Base-by-base conservation (phyloP, 176 grass and related monocot species). In the Musa troglodytarum region DNA sequence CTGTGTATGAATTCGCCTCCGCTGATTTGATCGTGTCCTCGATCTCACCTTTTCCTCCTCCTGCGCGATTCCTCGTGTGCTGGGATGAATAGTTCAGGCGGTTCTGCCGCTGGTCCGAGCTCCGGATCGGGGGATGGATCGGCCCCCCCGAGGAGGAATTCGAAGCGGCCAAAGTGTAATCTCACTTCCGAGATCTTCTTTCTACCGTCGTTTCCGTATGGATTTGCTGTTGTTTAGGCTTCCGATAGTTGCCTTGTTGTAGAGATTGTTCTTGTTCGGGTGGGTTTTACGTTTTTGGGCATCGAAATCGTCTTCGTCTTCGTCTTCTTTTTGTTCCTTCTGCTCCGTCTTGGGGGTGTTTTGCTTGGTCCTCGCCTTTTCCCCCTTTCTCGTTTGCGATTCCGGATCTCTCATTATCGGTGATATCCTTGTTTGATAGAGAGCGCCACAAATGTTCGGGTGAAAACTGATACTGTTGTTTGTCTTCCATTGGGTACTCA, bases 161-260 rank as follows among this genome's bases (percentile, higher is more conserved):
- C 88, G 67, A 78, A 77, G 74, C 81, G 82, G 78, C 89, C 89
- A 67, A 92, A 92, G 71, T 92, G 89, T 92, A 84, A 88, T 78
- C 76, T 87, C 85, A 78, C 80, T 4, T 74, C 25, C 3, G 7
- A 53, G 72, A 83, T 89, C 80, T 57, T 9, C 19, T 8, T n/a
- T 1, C 28, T 54, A 17, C 2, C n/a, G 49, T 62, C 15, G 1
- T 10, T 72, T 68, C 12, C 24, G 28, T 14, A 34, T 17, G 49
- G 15, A 51, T 64, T 77, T 63, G 28, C 3, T 56, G 51, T 19
- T 20, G 11, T 78, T 14, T 78, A 13, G 17, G 13, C 16, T 28
- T 10, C 28, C 49, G 54, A 10, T 43, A 57, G 15, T 69, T 49
- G 11, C 52, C 16, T 74, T 54, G 0, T 23, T 16, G 51, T 8